A percentile compares a stretch with the other conserved stretches of the same genome.
phyloP scores from a whole-genome alignment of 345 rosid species.

The Boechera retrofracta region DNA sequence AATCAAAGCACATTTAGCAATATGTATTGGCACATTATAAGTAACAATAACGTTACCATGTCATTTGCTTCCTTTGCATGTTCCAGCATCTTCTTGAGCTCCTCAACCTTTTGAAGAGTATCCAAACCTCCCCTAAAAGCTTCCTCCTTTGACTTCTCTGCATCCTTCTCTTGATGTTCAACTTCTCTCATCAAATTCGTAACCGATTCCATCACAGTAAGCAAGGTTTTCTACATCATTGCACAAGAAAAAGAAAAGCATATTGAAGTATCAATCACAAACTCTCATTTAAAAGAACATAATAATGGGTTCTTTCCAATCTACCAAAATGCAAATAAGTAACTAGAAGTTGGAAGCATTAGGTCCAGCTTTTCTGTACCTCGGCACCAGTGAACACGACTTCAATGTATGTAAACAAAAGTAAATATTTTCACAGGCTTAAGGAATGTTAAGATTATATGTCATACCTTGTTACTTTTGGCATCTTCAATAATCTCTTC shows the following conservation, averaged over 20 bases:
- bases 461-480: slow-evolving; percentile 75
- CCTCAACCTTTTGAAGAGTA: slow-evolving; percentile 60
- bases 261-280: neutral
- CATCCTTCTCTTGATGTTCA: slow-evolving; percentile 67
- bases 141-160: slow-evolving; percentile 72
- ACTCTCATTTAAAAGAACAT: neutral
- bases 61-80: slow-evolving; percentile 81
- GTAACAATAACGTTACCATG: slow-evolving; percentile 55
- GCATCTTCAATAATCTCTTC: slow-evolving; percentile 72
- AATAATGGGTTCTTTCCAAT: neutral
- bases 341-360: neutral
- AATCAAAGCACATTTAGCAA: neutral
- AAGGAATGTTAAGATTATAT: neutral
- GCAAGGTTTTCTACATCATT: slow-evolving; percentile 67
- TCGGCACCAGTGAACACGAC: slow-evolving; percentile 12
- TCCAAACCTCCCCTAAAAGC: slow-evolving; percentile 66
- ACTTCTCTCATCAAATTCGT: slow-evolving; percentile 70
- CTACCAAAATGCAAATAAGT: neutral
- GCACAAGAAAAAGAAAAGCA: slow-evolving; percentile 4
- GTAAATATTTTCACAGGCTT: slow-evolving; percentile 16
- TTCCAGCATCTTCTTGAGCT: slow-evolving; percentile 62
- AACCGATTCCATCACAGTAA: slow-evolving; percentile 66
- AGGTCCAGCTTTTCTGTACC: neutral
- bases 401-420: neutral
- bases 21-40: neutral